phyloP scores from a whole-genome alignment of 176 grass and related monocot species.

The Carex kokanica region DNA sequence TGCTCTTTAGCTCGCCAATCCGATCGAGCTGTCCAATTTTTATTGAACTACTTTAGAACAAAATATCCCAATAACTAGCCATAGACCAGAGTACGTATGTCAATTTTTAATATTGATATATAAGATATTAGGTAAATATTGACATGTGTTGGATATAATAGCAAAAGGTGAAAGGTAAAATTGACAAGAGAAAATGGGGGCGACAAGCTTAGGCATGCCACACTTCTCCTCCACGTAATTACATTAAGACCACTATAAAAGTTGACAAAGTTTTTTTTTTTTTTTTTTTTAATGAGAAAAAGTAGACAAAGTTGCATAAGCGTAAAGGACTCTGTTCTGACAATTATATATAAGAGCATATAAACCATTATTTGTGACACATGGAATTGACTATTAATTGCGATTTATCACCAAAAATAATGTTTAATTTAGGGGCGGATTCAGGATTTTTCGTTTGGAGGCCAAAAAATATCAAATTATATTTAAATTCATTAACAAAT shows the following conservation, averaged over 20 bases:
- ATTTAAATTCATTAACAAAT: too few relatives aligned
- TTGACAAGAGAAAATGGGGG: slow-evolving; percentile 3
- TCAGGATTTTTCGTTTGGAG: too few relatives aligned
- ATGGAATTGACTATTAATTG: background rate
- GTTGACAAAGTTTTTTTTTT: slow-evolving; percentile 17
- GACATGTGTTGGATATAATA: background rate
- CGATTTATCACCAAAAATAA: too few relatives aligned
- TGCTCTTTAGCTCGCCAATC: too few relatives aligned
- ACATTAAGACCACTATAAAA: background rate
- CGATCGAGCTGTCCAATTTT: too few relatives aligned
- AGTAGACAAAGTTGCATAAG: slow-evolving; percentile 15
- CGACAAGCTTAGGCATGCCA: slow-evolving; percentile 20
- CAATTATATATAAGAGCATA: too few relatives aligned
- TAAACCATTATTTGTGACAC: background rate
- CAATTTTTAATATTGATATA: background rate
- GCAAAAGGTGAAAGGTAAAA: background rate
- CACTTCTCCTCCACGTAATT: background rate
- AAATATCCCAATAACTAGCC: too few relatives aligned
- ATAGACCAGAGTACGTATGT: too few relatives aligned
- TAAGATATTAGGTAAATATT: slow-evolving; percentile 6
- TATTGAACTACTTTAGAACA: too few relatives aligned
- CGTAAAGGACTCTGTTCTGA: slow-evolving; percentile 21
- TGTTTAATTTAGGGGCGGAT: too few relatives aligned
- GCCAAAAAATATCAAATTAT: too few relatives aligned
- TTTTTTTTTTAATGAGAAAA: background rate